Evolutionary conservation across 306 rosid species (phyloP), one percentile per base, ranked within the genome.

Genomic region (Lithocarpus polystachyus): DNA sequence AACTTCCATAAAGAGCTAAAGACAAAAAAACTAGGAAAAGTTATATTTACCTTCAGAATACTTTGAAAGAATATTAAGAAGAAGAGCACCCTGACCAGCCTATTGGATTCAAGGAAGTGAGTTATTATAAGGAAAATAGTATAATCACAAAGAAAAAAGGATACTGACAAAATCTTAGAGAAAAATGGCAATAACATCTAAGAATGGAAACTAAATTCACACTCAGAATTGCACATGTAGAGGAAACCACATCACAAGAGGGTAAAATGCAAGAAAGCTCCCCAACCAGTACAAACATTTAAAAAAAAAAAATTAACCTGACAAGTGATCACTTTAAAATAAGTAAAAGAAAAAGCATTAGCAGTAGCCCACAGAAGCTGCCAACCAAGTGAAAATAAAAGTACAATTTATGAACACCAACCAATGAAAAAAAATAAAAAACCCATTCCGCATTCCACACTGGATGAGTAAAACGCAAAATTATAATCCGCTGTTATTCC

Each of bases 51-150:
- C 99, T 88, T 96, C 98, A 77, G 88, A 86, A 67, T 90, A 96
- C 82, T 96, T 96, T 51, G 99, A 91, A 83, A 96, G 97, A 84
- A 96, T 91, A 83, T 96, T 93, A 79, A 96, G 88, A 69, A 96
- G 96, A 84, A 96, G 96, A 77, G 98, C 97, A 75, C 99, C 98
- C 85, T 96, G 99, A 78, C 97, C 98, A 82, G 97, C 97, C 99
- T 96, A 72, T 77, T 72, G 76, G 75, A 74, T 76, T 77, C 56
- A 73, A 80, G 31, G 31, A 74, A 40, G 33, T 65, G 17, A 68
- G 61, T 62, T 80, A 79, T 28, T 73, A 20, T 28, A 68, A 43
- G 72, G 77, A 33, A 78, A 54, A n/a, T 54, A 7, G 2, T 37
- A 60, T 56, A 69, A 77, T 67, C 54, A 68, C n/a, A 73, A 54